These are phyloP conservation scores for Plasmodium vivax DNA, from an alignment of 169 alveolate species.

Conservation along the genomic window DNA sequence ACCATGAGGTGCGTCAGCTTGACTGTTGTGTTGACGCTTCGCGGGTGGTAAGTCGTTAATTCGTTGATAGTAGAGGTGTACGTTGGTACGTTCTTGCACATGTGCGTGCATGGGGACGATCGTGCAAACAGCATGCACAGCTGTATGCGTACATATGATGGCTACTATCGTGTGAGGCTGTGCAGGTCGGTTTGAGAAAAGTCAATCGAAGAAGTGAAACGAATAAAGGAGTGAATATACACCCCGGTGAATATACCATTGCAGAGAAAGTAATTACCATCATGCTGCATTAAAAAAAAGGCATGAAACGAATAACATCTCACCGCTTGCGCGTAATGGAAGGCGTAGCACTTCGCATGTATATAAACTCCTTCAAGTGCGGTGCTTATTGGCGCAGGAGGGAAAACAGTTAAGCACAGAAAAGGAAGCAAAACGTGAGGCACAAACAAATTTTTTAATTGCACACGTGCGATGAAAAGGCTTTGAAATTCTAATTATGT, in stretches of 20 bases:
- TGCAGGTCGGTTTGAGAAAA: neutral
- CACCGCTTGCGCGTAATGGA: neutral
- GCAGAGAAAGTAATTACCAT: neutral
- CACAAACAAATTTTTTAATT: neutral
- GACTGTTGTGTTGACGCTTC: neutral
- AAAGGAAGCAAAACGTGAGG: neutral
- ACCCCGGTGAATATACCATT: neutral
- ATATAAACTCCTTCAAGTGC: neutral
- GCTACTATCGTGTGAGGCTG: neutral
- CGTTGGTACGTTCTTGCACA: neutral
- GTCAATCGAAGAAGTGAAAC: neutral
- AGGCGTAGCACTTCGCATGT: neutral
- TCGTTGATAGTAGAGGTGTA: neutral
- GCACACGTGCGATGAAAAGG: neutral
- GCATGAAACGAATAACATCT: neutral
- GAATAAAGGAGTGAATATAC: neutral
- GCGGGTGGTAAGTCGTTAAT: neutral
- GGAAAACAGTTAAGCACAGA: neutral
- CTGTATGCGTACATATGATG: neutral
- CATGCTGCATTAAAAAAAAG: neutral
- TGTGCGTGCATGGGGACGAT: neutral
- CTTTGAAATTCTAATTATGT: neutral
- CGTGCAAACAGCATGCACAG: neutral
- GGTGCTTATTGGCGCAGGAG: neutral
- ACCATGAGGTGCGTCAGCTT: neutral